A percentile compares a stretch with the other conserved stretches of the same genome.
Evolutionary conservation across 352 stramenopile genomes (phyloP).

Genomic region (Globisporangium irregulare): DNA sequence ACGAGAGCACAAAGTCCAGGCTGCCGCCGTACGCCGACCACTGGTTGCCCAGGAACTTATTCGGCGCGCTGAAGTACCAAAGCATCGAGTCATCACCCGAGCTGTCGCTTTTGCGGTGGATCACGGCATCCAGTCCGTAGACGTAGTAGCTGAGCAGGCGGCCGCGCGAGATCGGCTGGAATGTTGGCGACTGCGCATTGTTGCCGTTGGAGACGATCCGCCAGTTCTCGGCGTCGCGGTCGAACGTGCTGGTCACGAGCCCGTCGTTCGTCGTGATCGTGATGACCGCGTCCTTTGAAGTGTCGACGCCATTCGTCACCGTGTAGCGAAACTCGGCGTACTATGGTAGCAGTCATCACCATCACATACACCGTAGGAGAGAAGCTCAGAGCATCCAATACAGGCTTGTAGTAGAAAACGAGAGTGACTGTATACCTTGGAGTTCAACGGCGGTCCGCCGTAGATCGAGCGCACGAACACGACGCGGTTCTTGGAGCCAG

Average conservation of each 20-base stretch:
- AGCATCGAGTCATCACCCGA: slow-evolving; percentile 66
- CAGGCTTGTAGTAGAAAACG: not conserved
- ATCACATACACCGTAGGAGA: not conserved
- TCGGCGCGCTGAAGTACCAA: slow-evolving; percentile 86
- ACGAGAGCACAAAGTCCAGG: slow-evolving; percentile 89
- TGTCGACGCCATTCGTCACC: slow-evolving; percentile 63
- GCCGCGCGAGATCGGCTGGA: slow-evolving; percentile 66
- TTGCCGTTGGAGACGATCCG: slow-evolving; percentile 65
- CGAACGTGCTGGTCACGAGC: slow-evolving; percentile 86
- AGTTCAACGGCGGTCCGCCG: slow-evolving; percentile 46
- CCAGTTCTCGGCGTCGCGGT: slow-evolving; percentile 78
- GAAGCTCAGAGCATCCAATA: not conserved
- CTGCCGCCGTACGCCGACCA: slow-evolving; percentile 87
- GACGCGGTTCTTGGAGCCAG: slow-evolving; percentile 82
- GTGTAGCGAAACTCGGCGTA: slow-evolving; percentile 88
- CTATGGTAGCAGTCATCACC: slow-evolving; percentile 21
- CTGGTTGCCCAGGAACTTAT: slow-evolving; percentile 88
- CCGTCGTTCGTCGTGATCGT: slow-evolving; percentile 64
- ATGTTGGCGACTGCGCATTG: slow-evolving; percentile 22
- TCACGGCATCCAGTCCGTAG: slow-evolving; percentile 70
- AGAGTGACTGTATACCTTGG: slow-evolving; percentile 36
- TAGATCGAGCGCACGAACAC: slow-evolving; percentile 79
- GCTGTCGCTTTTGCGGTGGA: slow-evolving; percentile 57
- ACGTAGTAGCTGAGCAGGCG: slow-evolving; percentile 88
- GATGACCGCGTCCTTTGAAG: slow-evolving; percentile 68